Evolutionary conservation across 2,329 filamentous ascomycete species (phyloP), one percentile per base, ranked within the genome.

Genomic region (Pseudogymnoascus sp.): DNA sequence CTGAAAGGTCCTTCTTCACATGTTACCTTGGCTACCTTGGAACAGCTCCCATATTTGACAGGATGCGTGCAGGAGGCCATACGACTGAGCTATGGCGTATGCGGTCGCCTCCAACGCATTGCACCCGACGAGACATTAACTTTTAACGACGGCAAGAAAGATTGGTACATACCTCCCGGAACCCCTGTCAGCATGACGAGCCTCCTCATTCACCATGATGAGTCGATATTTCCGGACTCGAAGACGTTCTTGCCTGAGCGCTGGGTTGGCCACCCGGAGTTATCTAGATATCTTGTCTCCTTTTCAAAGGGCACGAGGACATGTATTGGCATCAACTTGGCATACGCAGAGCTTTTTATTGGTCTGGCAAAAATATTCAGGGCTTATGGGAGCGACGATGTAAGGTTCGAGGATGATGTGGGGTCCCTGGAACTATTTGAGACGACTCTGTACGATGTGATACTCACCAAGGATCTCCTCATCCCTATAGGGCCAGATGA

Each of bases 271-370:
- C 69, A 69, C 3, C 71, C 71, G 43, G 65, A 68, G 1, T 62
- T 77, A 0, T 72, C 76, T 28, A 70, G 69, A n/a, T 72, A 71
- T 39, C 70, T 78, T 43, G 68, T 78, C 12, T 61, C 74, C 1
- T 79, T 79, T 63, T 74, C 72, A 2, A 76, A 73, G 57, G 77
- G 76, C 1, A 69, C 70, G 3, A 66, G 77, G 12, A 68, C 68
- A n/a, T 79, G 78, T 60, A 67, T 79, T 3, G 77, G 78, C 2
- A 65, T 66, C 3, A 65, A 67, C 59, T 60, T 69, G 25, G 65
- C 66, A 7, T 67, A 64, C 62, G 58, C 64, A 4, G 65, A 67
- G 60, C 22, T 67, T 34, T 67, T 67, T 61, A 35, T 67, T 8
- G 60, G 43, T 32, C 18, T 66, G 6, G 58, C 60, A 6, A 60